A percentile compares a stretch with the other conserved stretches of the same genome.
phyloP scores from a whole-genome alignment of 306 rosid species.

The Phaseolus lunatus region DNA sequence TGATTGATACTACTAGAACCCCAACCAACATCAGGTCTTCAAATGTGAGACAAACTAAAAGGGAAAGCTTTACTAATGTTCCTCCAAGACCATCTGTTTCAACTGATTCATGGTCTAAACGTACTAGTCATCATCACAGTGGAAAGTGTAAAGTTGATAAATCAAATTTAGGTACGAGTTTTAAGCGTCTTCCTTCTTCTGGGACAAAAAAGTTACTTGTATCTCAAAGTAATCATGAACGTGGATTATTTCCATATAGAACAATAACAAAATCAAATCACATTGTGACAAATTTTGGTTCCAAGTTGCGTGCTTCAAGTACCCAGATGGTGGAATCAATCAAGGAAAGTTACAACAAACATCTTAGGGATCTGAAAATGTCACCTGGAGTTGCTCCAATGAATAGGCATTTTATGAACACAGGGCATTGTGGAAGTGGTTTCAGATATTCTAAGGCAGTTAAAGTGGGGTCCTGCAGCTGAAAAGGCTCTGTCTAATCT shows the following conservation, averaged over 20 bases:
- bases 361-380: background rate
- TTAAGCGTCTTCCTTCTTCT: background rate
- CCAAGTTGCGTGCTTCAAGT: background rate
- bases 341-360: background rate
- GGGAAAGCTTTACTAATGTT: background rate
- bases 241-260: background rate
- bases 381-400: background rate
- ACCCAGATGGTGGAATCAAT: background rate
- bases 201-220: background rate
- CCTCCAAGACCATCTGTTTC: background rate
- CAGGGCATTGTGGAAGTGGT: background rate
- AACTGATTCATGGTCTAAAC: background rate
- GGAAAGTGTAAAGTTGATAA: background rate
- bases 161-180: background rate
- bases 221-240: background rate
- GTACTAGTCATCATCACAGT: background rate
- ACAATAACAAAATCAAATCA: background rate
- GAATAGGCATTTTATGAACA: background rate
- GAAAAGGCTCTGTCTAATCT: background rate
- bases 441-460: background rate
- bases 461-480: background rate
- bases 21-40: background rate
- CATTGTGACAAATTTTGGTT: background rate
- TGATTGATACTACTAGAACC: conserved; percentile 12
- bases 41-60: background rate